Conservation (phyloP, 1,284 basidiomycete genomes). For the Xerocomus minutiporus region DNA sequence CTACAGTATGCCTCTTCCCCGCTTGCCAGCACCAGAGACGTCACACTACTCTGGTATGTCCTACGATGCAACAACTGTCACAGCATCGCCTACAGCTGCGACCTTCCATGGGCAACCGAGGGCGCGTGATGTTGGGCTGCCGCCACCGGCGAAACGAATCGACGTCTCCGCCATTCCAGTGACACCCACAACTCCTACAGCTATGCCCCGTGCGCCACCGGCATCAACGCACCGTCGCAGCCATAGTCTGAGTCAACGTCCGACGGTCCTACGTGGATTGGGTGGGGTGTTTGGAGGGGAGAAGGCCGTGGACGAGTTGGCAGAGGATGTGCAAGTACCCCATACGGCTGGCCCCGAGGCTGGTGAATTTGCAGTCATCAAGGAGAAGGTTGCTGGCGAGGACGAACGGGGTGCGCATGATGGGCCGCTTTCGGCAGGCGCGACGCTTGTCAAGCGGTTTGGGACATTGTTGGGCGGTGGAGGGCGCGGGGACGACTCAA, state of each 20-base stretch:
- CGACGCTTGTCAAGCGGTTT: slow-evolving; percentile 70
- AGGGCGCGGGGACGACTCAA: slow-evolving; percentile 40
- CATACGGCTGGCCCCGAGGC: slow-evolving; percentile 58
- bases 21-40: slow-evolving; percentile 75
- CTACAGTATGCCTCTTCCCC: slow-evolving; percentile 78
- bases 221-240: slow-evolving; percentile 65
- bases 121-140: slow-evolving; percentile 46
- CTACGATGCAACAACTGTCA: slow-evolving; percentile 53
- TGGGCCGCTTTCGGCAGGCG: slow-evolving; percentile 48
- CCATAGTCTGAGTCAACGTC: slow-evolving; percentile 74
- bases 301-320: slow-evolving; percentile 39
- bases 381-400: slow-evolving; percentile 32
- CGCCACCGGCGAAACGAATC: slow-evolving; percentile 24
- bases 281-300: slow-evolving; percentile 48
- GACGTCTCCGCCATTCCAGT: slow-evolving; percentile 39
- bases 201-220: slow-evolving; percentile 58
- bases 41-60: slow-evolving; percentile 75
- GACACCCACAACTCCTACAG: slow-evolving; percentile 28
- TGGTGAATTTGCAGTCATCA: slow-evolving; percentile 43
- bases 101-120: slow-evolving; percentile 58
- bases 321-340: slow-evolving; percentile 38
- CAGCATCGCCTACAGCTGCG: slow-evolving; percentile 49
- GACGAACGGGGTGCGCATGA: slow-evolving; percentile 25
- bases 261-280: slow-evolving; percentile 41
- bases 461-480: slow-evolving; percentile 58